A percentile compares a stretch with the other conserved stretches of the same genome.
These are phyloP conservation scores for Goniomonas avonlea DNA, from an alignment of 78 protist species.

Conservation along the genomic window DNA sequence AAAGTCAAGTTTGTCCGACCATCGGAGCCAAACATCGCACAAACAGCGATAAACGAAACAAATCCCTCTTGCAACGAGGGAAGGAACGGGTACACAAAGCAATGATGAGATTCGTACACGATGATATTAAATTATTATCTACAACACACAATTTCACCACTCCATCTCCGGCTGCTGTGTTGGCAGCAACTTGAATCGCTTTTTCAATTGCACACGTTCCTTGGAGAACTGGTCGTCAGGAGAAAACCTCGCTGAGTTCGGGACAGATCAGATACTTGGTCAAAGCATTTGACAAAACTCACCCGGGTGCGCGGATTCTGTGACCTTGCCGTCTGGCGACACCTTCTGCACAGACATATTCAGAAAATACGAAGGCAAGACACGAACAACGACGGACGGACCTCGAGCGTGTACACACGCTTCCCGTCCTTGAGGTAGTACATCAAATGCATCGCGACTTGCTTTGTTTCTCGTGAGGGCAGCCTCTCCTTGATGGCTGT, in stretches of 20 bases:
- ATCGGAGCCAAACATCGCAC: no score
- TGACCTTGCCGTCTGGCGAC: constrained; percentile 22
- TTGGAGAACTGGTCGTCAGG: constrained; percentile 33
- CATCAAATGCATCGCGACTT: constrained; percentile 78
- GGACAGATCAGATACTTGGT: not conserved
- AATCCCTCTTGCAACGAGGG: no score
- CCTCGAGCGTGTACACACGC: constrained; percentile 68
- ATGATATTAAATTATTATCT: no score
- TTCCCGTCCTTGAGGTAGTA: constrained; percentile 66
- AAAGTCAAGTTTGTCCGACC: no score
- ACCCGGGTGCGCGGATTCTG: constrained; percentile 17
- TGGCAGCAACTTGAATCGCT: constrained; percentile 24
- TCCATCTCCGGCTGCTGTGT: constrained; percentile 16
- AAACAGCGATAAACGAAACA: no score
- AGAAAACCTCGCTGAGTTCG: constrained; percentile 21
- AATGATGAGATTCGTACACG: no score
- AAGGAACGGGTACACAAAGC: no score
- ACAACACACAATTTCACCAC: no score
- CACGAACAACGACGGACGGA: not conserved
- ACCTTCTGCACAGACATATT: constrained; percentile 5
- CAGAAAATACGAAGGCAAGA: not conserved
- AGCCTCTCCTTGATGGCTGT: no score
- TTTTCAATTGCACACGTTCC: not conserved
- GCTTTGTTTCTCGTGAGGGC: no score
- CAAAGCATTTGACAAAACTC: not conserved